Base-by-base conservation (phyloP, 805 yeast genomes). In the Metschnikowia lachancei region DNA sequence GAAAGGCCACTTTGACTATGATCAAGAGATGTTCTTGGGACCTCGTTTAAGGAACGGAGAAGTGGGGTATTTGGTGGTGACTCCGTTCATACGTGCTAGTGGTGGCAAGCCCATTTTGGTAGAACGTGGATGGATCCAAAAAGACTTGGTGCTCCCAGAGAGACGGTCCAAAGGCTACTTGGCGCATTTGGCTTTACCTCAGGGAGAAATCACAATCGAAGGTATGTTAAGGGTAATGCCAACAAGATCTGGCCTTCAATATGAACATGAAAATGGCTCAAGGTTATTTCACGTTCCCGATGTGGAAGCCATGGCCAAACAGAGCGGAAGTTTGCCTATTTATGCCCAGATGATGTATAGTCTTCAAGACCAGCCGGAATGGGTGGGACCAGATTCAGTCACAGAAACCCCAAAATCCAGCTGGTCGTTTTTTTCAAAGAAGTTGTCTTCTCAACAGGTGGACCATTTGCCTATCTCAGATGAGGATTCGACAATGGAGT, bases 41-140 rank as follows among this genome's bases (percentile, higher is more conserved):
- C 98, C 99, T 5, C 76, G 97, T 53, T 72, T 85, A 40, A 75
- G 76, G 53, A 82, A 88, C 51, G 76, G 74, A 4, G 70, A 72
- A 52, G 77, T 81, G 46, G 99, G 99, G 1, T 94, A 87, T 63
- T 67, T 79, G 19, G 75, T 92, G 5, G 80, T 87, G 26, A 85
- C 95, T 5, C 98, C 99, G 11, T 80, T 94, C 57, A 76, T 81
- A 19, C 79, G 95, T 50, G 70, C 80, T 3, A 82, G 80, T 50
- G 87, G 89, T 19, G 94, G 90, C 1, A 78, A 83, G 39, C 91
- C 87, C 43, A 71, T 94, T 14, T 69, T 94, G 44, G 77, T 94
- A 24, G 95, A 88, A 62, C 78, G 99, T 54, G 99, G 99, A 13
- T 94, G 97, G 95, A 81, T 94, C 38, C 69, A 80, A 20, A 89